Percentiles rank a stretch among this genome's conserved stretches.
These are phyloP conservation scores for Bryoerythrophyllum caledonicum DNA, from an alignment of 225 moss, liverwort and hornwort species.

Conservation along the genomic window DNA sequence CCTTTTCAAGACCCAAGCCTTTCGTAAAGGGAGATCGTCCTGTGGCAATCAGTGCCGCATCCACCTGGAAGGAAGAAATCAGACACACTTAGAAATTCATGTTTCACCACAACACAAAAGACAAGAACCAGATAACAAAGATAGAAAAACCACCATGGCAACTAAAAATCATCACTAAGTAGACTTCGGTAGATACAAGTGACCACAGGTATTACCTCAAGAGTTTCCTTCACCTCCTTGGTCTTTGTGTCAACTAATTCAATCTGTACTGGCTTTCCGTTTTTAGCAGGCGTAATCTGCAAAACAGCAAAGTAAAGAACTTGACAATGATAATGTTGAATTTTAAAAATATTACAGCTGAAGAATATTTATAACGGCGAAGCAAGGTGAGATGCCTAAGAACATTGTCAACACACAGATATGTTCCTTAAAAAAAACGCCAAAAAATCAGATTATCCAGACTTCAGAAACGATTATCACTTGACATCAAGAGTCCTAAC, in stretches of 20 bases:
- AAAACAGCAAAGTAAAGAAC: conserved; percentile 13
- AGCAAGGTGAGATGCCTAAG: neutral
- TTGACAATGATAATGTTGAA: neutral
- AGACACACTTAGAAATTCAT: conserved; percentile 3
- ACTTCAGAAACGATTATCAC: conserved; percentile 3
- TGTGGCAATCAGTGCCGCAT: conserved; percentile 99
- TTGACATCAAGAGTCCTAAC: conserved; percentile 31
- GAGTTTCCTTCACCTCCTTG: conserved; percentile 76
- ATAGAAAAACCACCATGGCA: neutral
- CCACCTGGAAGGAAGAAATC: conserved; percentile 60
- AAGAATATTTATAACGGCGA: neutral
- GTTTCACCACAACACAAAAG: neutral
- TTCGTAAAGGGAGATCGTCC: conserved; percentile 93
- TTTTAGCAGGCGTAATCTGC: conserved; percentile 89
- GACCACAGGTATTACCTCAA: conserved; percentile 56
- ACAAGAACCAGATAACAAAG: neutral
- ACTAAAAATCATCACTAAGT: conserved; percentile 2
- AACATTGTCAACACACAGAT: neutral
- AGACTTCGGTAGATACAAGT: neutral
- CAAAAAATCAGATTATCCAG: neutral
- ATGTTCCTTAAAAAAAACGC: neutral
- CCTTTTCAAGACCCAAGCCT: conserved; percentile 97
- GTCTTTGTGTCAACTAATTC: conserved; percentile 95
- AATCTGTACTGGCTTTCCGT: conserved; percentile 84
- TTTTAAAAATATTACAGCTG: neutral